phyloP scores from a whole-genome alignment of 2,329 filamentous ascomycete genomes.

The Knoxdaviesia proteae region DNA sequence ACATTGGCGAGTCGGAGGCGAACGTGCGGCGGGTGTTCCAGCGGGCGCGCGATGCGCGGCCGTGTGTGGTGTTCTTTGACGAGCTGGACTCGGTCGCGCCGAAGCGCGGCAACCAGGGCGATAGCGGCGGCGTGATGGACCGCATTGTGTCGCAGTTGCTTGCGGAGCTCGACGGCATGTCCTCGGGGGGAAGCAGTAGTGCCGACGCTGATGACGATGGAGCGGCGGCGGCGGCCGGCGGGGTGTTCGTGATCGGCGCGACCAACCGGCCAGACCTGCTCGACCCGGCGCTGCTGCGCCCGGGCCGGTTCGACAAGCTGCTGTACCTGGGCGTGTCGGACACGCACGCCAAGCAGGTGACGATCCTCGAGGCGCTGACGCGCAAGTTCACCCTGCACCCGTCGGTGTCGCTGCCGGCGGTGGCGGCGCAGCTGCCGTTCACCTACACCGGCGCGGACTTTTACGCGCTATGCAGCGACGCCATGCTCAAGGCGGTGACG shows the following conservation, averaged over 20 bases:
- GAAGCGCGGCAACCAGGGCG: conserved; percentile 90
- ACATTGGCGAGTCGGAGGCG: conserved; percentile 83
- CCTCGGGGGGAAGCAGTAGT: conserved; percentile 12
- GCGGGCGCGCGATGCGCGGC: conserved; percentile 62
- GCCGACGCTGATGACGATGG: conserved; percentile 17
- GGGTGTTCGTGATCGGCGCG: conserved; percentile 90
- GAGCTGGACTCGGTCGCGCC: conserved; percentile 86
- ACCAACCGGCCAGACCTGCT: conserved; percentile 88
- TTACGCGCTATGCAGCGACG: conserved; percentile 90
- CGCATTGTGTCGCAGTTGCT: conserved; percentile 88
- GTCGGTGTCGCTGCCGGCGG: conserved; percentile 49
- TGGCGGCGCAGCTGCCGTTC: conserved; percentile 66
- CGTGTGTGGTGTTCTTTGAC: conserved; percentile 86
- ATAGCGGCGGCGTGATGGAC: conserved; percentile 96
- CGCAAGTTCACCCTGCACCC: conserved; percentile 85
- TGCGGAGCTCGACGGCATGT: conserved; percentile 95
- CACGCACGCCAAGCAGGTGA: conserved; percentile 89
- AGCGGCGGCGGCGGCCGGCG: conserved; percentile 58
- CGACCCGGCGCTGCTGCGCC: conserved; percentile 72
- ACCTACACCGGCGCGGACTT: conserved; percentile 96
- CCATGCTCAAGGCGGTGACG: conserved; percentile 97
- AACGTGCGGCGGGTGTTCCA: conserved; percentile 83
- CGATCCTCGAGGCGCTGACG: conserved; percentile 81
- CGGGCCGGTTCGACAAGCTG: conserved; percentile 95
- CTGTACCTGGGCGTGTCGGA: conserved; percentile 91